Percentiles rank a stretch among this genome's conserved stretches.
These are phyloP conservation scores for Pyracantha coccinea DNA, from an alignment of 331 rosid species.

Conservation along the genomic window DNA sequence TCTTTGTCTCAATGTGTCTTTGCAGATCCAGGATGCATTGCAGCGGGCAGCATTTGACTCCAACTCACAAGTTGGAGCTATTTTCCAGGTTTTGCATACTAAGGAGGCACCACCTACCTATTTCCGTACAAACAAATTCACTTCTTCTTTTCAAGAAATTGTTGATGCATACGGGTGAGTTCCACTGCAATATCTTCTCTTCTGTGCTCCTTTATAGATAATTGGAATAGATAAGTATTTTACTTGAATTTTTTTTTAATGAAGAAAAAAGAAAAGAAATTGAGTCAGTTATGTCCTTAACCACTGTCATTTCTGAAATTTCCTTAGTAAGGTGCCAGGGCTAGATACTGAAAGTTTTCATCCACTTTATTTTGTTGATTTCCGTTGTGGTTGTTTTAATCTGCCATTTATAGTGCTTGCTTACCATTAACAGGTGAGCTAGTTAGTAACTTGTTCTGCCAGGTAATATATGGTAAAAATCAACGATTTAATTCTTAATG, in stretches of 20 bases:
- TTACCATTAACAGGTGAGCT: neutral
- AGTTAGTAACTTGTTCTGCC: neutral
- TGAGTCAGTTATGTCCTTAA: neutral
- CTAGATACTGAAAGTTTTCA: neutral
- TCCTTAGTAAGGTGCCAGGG: neutral
- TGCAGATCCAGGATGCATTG: constrained; percentile 90
- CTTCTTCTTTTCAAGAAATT: constrained; percentile 86
- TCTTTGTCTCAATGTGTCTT: constrained; percentile 12
- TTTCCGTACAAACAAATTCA: constrained; percentile 83
- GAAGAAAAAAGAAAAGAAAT: neutral
- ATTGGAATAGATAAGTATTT: neutral
- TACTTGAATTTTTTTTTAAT: neutral
- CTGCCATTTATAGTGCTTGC: neutral
- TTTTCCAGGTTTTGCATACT: constrained; percentile 82
- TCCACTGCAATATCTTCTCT: constrained; percentile 9
- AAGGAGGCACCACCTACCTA: constrained; percentile 86
- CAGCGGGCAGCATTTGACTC: constrained; percentile 78
- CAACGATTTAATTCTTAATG: neutral
- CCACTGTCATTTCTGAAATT: neutral
- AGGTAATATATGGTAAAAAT: too few relatives aligned
- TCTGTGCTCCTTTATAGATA: neutral
- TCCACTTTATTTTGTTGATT: neutral
- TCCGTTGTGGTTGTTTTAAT: neutral
- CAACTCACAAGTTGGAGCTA: constrained; percentile 92
- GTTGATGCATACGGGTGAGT: constrained; percentile 97